Evolutionary conservation across 371 early-diverging fungal genomes (phyloP), one percentile per base, ranked within the genome.

Genomic region (Blakeslea trispora): DNA sequence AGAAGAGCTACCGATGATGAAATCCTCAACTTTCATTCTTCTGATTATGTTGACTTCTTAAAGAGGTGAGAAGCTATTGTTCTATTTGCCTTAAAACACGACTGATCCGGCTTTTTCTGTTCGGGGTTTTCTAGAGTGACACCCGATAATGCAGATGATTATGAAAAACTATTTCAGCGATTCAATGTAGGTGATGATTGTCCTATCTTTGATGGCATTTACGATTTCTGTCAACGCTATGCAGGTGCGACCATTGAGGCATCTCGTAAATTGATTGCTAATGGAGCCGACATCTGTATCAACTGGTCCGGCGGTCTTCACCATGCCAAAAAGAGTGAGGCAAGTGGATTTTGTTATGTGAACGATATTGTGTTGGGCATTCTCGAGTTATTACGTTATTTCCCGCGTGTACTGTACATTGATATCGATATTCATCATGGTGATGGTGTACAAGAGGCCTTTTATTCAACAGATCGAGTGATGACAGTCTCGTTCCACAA

Each of bases 361-460:
- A 96, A 96, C 61, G 97, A 98, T 64, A 96, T 97, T 68, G 97
- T 97, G 0, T 74, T 97, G 31, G 93, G 89, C 5, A 93, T 92
- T 31, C 76, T 93, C 53, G 93, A 97, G 63, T 72, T 98, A 17
- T 73, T 98, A 32, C 80, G 91, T 79, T 82, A 79, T 60, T 86
- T 85, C 61, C 89, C 88, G 41, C 84, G 95, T 24, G 94, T 97
- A 0, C 72, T 97, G 10, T 97, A 97, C 64, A 85, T 97, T 15
- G 98, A 97, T 62, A 95, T 96, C 61, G 98, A 97, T 68, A 89
- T 95, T 54, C 98, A 97, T 71, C 98, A 97, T 63, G 98, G 98
- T 19, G 98, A 97, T 66, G 98, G 96, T 40, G 98, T 97, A 4
- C 95, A 93, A 58, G 94, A 97, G 70, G 97, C 97, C 9, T 97